phyloP scores from a whole-genome alignment of 2,329 filamentous ascomycete genomes.

The Hypomyces rosellus region DNA sequence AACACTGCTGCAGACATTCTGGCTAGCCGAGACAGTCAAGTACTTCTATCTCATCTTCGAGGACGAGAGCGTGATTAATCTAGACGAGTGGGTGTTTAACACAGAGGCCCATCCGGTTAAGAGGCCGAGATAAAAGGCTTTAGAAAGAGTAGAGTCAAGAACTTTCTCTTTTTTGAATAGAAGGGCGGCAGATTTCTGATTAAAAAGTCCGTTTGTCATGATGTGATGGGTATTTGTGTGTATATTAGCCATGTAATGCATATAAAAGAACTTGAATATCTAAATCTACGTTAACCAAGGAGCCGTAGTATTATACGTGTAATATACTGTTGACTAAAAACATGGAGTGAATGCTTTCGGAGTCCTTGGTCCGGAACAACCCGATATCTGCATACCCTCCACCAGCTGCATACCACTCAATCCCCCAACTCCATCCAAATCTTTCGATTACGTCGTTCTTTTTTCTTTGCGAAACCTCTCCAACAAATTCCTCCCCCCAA shows the following conservation, averaged over 20 bases:
- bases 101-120: conserved; percentile 49
- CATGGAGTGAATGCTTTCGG: too few relatives aligned
- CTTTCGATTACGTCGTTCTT: neutral
- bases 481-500: neutral
- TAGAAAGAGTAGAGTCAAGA: too few relatives aligned
- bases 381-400: conserved; percentile 11
- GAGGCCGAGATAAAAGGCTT: conserved; percentile 17
- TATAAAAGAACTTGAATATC: too few relatives aligned
- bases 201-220: too few relatives aligned
- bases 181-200: too few relatives aligned
- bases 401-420: conserved; percentile 15
- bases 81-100: conserved; percentile 65
- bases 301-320: too few relatives aligned
- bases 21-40: conserved; percentile 71
- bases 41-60: conserved; percentile 72
- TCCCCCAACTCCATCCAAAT: conserved; percentile 16
- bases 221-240: too few relatives aligned
- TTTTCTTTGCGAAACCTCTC: neutral
- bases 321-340: too few relatives aligned
- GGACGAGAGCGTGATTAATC: conserved; percentile 53
- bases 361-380: neutral
- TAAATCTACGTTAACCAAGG: too few relatives aligned
- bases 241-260: too few relatives aligned
- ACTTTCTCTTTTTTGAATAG: too few relatives aligned
- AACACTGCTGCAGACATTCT: conserved; percentile 46